phyloP scores from a whole-genome alignment of 2,329 filamentous ascomycete genomes.

The Grosmannia clavigera region DNA sequence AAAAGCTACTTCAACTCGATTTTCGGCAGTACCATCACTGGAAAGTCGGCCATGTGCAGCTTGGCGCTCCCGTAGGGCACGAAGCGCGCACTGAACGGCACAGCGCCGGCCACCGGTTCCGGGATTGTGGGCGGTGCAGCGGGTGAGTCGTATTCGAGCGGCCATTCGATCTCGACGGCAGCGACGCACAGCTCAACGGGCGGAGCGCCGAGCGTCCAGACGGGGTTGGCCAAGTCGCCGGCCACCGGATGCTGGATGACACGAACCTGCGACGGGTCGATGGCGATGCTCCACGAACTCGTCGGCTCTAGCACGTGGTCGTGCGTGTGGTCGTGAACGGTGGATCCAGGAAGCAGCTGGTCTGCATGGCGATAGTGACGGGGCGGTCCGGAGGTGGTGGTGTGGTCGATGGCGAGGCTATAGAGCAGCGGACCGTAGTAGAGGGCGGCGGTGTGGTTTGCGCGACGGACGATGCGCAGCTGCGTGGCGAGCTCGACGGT shows the following conservation, averaged over 20 bases:
- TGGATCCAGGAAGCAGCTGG: neutral
- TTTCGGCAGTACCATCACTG: neutral
- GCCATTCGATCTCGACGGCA: neutral
- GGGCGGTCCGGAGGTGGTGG: neutral
- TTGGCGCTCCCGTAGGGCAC: neutral
- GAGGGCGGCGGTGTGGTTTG: too few relatives aligned
- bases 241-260: neutral
- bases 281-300: neutral
- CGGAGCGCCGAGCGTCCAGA: neutral
- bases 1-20: too few relatives aligned
- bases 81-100: neutral
- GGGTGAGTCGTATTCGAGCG: neutral
- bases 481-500: too few relatives aligned
- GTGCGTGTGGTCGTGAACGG: neutral
- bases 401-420: neutral
- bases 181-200: neutral
- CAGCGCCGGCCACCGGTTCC: neutral
- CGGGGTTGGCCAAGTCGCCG: neutral
- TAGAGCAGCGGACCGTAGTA: too few relatives aligned
- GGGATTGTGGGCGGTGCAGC: neutral
- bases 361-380: neutral
- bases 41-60: neutral
- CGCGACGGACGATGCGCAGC: too few relatives aligned
- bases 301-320: neutral
- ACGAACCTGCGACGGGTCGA: neutral